Percentiles rank a stretch among this genome's conserved stretches.
Evolutionary conservation across 257 asterid species (phyloP).

Genomic region (Linderniella brevidens): DNA sequence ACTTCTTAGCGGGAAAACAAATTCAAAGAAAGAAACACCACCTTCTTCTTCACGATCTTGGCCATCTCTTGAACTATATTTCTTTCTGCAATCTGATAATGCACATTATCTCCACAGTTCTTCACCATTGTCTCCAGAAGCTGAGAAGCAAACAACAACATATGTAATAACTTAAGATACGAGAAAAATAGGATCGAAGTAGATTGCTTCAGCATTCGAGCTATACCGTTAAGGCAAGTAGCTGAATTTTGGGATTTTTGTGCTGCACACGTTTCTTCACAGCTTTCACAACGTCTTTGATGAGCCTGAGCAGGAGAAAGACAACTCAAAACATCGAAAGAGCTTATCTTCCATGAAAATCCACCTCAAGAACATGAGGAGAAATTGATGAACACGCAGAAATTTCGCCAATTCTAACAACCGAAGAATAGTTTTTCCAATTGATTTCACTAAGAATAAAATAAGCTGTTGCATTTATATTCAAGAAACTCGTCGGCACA

Average conservation of each 20-base stretch:
- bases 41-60: slow-evolving; percentile 79
- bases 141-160: slow-evolving; percentile 19
- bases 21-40: slow-evolving; percentile 11
- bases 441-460: neutral
- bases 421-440: too few relatives aligned
- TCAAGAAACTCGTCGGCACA: too few relatives aligned
- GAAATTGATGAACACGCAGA: too few relatives aligned
- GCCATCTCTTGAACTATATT: slow-evolving; percentile 74
- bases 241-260: slow-evolving; percentile 79
- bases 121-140: slow-evolving; percentile 93
- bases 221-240: slow-evolving; percentile 79
- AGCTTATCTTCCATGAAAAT: neutral
- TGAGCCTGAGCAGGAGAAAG: slow-evolving; percentile 26
- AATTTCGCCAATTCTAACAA: too few relatives aligned
- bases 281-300: slow-evolving; percentile 71
- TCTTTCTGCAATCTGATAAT: slow-evolving; percentile 78
- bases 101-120: slow-evolving; percentile 87
- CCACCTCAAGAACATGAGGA: too few relatives aligned
- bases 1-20: slow-evolving; percentile 2
- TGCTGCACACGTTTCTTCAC: slow-evolving; percentile 79
- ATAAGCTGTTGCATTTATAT: too few relatives aligned
- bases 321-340: neutral
- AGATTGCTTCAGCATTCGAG: neutral
- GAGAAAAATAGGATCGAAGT: neutral
- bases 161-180: slow-evolving; percentile 2